Base-by-base conservation (phyloP, 2,329 filamentous ascomycete species). In the Calcarisporium arbuscula region DNA sequence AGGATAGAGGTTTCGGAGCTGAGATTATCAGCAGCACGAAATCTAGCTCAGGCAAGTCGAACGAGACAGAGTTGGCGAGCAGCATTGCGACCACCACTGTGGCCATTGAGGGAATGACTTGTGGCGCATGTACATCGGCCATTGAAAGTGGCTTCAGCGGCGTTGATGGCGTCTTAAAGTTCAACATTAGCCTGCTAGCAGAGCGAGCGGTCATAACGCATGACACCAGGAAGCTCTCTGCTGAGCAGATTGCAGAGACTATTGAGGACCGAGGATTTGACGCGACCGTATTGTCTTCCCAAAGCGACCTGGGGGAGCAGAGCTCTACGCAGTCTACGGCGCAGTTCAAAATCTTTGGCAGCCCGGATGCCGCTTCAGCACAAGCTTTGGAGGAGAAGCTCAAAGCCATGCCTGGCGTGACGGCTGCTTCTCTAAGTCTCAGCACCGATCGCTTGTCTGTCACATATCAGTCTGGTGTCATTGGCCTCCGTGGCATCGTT, bases 41-140 rank as follows among this genome's bases (percentile, higher is more conserved):
- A 40, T 61, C 71, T 35, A 50, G 55, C 17, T 14, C 41, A 16
- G 42, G 46, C 20, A 42, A 38, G 32, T 20, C 33, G 15, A 44
- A 36, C 32, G 35, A 26, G 28, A 46, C 59, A 32, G 58, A 53
- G 40, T 49, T 56, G 40, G 54, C 55, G 38, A 58, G 66, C 42
- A 61, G 64, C 32, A 51, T 74, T 5, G 70, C 81, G 37, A 85
- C 78, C 1, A 95, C 89, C 0, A 96, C 89, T 0, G 72, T 98
- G 14, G 80, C 85, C 5, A 85, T 98, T 35, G 86, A 92, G 47
- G 92, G 92, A 32, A 98, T 98, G 92, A 98, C 92, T 2, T 96
- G 92, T 54, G 90, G 90, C 16, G 87, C 92, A 27, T 98, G 92
- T 60, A 96, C 92, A 1, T 90, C 90, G 2, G 88, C 90, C 6